These are phyloP conservation scores for Aspergillus vadensis DNA, from an alignment of 2,329 filamentous ascomycete species.

Conservation along the genomic window DNA sequence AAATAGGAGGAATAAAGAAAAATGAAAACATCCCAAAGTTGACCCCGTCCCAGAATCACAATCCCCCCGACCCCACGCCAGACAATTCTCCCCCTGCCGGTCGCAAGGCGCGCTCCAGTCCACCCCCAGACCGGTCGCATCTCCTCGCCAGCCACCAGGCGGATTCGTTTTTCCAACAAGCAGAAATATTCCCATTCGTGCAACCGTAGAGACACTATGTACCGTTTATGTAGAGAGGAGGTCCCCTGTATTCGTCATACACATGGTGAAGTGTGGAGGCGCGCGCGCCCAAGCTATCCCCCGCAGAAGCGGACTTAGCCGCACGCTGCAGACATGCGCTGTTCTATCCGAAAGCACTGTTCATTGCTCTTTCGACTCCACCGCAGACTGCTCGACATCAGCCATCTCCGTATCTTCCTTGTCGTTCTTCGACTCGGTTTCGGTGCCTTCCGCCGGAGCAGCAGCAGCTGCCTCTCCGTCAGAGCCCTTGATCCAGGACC, in stretches of 20 bases:
- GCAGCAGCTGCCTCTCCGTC: constrained; percentile 23
- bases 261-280: too few species aligned
- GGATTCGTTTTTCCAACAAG: constrained; percentile 9
- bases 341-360: constrained; percentile 1
- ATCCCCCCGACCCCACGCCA: neutral
- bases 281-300: neutral
- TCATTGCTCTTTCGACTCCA: constrained; percentile 21
- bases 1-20: neutral
- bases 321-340: neutral
- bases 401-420: too few species aligned
- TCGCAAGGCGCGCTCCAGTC: neutral
- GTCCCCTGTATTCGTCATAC: too few species aligned
- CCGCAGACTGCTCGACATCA: too few species aligned
- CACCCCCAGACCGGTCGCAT: neutral
- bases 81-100: neutral
- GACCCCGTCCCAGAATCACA: neutral
- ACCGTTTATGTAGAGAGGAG: constrained; percentile 17
- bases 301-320: neutral
- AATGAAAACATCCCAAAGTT: constrained; percentile 3
- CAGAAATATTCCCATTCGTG: constrained; percentile 22
- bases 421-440: constrained; percentile 25
- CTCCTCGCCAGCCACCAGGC: neutral
- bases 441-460: constrained; percentile 28
- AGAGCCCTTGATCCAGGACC: constrained; percentile 47
- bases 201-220: constrained; percentile 21